Evolutionary conservation across 306 rosid genomes (phyloP).

Genomic region (Dalbergia cochinchinensis): DNA sequence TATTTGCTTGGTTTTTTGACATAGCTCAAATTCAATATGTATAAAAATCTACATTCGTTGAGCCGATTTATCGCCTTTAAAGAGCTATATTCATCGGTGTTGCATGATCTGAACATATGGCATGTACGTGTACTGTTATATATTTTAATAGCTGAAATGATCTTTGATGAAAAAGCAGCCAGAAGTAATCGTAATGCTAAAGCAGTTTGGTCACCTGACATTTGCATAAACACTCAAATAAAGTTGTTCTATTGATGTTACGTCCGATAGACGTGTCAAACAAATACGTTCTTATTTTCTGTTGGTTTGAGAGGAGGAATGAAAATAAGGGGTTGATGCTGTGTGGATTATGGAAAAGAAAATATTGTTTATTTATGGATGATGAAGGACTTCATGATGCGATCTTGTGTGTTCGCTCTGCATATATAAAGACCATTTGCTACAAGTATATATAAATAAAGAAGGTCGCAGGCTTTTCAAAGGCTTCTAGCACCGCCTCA

Average conservation of each 20-base stretch:
- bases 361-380: not conserved
- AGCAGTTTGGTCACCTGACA: slow-evolving; percentile 89
- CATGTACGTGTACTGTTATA: slow-evolving; percentile 70
- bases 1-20: not conserved
- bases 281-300: slow-evolving; percentile 54
- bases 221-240: slow-evolving; percentile 26
- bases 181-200: slow-evolving; percentile 86
- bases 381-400: too few species aligned
- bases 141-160: slow-evolving; percentile 71
- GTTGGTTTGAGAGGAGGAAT: too few species aligned
- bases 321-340: too few species aligned
- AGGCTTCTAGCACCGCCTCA: too few species aligned
- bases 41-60: not conserved
- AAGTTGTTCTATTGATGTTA: not conserved
- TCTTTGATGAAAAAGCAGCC: slow-evolving; percentile 84
- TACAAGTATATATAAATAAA: too few species aligned
- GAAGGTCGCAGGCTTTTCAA: too few species aligned
- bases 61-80: slow-evolving; percentile 1
- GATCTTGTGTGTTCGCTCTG: too few species aligned
- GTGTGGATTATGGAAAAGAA: slow-evolving; percentile 34
- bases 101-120: slow-evolving; percentile 20
- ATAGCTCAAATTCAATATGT: not conserved
- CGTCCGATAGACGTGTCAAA: not conserved
- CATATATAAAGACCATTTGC: too few species aligned
- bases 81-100: too few species aligned